Evolutionary conservation across 2,329 filamentous ascomycete genomes (phyloP), one percentile per base, ranked within the genome.

Genomic region (Trichoderma semiorbis): DNA sequence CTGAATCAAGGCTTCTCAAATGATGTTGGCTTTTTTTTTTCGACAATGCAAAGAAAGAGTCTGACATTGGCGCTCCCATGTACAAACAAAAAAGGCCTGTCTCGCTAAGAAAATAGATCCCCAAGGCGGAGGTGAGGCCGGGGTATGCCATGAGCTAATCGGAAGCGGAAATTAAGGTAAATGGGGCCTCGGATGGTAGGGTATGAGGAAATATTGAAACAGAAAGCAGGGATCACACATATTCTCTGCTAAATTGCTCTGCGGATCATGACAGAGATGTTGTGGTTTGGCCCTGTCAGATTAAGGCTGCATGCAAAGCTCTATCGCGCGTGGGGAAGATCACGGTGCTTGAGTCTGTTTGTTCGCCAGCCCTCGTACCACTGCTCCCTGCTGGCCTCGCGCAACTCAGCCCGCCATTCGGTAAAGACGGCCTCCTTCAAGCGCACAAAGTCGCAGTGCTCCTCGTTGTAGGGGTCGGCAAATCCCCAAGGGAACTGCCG

Each of bases 311-410:
- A 61, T 21, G 18, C 53, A 66, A 47, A 4, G 8, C 61, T 72
- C 76, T 78, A 83, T 78, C 80, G 77, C 62, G 67, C 80, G 74
- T 79, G 78, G 21, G 80, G 77, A n/a, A 82, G 78, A 72, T 87
- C 83, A 70, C 85, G 84, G 74, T 85, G 83, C 82, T 90, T 90
- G 75, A 91, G 86, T 70, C 89, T 85, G 81, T 85, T 91, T 10
- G 89, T 98, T 82, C 96, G 90, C 96, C 95, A 98, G 77, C 93
- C 91, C 82, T 98, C 95, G 77, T 98, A 98, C 93, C 94, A 98
- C 77, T 94, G 89, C 79, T 97, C 94, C 70, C 94, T 89, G 80
- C 94, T 97, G 67, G 94, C 92, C 81, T 97, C 94, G 73, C 95
- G 92, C 73, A 99, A 86, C 79, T 99, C 96, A 57, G 88, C 88